Evolutionary conservation across 352 stramenopile species (phyloP).

Genomic region (Phytophthora ohioensis): DNA sequence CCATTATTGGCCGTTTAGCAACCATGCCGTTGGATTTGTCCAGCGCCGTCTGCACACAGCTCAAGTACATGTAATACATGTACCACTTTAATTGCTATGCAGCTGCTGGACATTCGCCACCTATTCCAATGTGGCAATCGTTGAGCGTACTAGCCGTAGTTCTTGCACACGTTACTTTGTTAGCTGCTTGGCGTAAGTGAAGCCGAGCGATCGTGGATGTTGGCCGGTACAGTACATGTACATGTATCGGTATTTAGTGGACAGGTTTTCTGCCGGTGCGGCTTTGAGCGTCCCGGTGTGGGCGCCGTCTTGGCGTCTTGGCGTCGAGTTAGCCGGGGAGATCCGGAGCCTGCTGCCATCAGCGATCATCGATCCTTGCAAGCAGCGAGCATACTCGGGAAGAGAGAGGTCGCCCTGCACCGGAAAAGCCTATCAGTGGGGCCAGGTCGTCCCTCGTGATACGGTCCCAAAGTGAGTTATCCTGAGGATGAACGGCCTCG

Average conservation of each 20-base stretch:
- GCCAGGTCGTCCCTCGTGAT: conserved; percentile 17
- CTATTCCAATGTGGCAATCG: no score
- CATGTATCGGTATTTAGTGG: no score
- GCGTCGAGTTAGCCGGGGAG: conserved; percentile 16
- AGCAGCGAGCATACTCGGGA: conserved; percentile 4
- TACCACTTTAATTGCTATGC: no score
- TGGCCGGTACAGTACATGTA: no score
- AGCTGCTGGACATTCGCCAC: no score
- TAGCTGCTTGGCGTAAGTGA: conserved; percentile 8
- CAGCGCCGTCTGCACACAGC: background rate
- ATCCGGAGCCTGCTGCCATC: conserved; percentile 36
- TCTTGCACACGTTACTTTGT: background rate
- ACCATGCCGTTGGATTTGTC: conserved; percentile 4
- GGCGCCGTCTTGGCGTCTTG: background rate
- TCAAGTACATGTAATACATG: no score
- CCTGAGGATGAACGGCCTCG: background rate
- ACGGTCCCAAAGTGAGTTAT: conserved; percentile 21
- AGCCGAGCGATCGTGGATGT: background rate
- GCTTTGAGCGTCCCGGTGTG: background rate
- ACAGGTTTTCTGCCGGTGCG: conserved; percentile 11
- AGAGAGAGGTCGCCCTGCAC: conserved; percentile 29
- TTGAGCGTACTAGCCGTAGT: background rate
- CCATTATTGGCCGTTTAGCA: background rate
- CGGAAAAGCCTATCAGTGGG: conserved; percentile 3
- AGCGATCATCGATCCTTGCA: conserved; percentile 24